Evolutionary conservation across 805 yeast genomes (phyloP), one percentile per base, ranked within the genome.

Genomic region (Saccharomyces mikatae): DNA sequence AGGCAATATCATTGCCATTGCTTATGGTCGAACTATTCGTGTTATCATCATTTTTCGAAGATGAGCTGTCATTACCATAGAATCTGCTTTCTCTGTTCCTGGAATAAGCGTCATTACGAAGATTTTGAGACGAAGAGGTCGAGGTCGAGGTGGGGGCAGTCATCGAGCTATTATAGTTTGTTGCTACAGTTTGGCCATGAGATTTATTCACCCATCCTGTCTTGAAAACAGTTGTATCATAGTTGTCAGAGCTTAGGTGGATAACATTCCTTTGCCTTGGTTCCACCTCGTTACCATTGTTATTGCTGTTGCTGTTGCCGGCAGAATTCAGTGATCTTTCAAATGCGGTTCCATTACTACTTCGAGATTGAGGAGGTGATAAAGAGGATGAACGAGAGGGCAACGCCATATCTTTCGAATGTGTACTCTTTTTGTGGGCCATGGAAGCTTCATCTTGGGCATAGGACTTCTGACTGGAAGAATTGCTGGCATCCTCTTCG

Each of bases 131-230:
- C 13, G 56, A 50, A 8, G 56, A 28, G 6, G 53, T 41, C 26
- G 52, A 36, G 13, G 44, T 17, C 4, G 44, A 26, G 10, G 29
- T 61, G 29, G 63, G 59, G 14, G 53, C 58, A 44, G 65, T 57
- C 11, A 21, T 48, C 2, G 30, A 21, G 24, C 32, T 48, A 17
- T 14, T 48, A 27, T 48, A 21, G 47, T 36, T 41, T 28, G 29
- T 56, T 22, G 55, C 41, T 10, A 55, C 14, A 6, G 56, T 52
- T 32, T 62, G 60, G 46, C 73, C 72, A 31, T 69, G 67, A 1
- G 80, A 73, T 57, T 74, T 76, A 63, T 84, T 84, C 17, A 84
- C 59, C 88, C 88, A 84, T 4, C 85, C 84, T 0, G 74, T 71
- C 65, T 80, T 83, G 58, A 79, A 68, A 14, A 75, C 65, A 0